phyloP scores from a whole-genome alignment of 163 green algal genomes.

The Chlorella variabilis region DNA sequence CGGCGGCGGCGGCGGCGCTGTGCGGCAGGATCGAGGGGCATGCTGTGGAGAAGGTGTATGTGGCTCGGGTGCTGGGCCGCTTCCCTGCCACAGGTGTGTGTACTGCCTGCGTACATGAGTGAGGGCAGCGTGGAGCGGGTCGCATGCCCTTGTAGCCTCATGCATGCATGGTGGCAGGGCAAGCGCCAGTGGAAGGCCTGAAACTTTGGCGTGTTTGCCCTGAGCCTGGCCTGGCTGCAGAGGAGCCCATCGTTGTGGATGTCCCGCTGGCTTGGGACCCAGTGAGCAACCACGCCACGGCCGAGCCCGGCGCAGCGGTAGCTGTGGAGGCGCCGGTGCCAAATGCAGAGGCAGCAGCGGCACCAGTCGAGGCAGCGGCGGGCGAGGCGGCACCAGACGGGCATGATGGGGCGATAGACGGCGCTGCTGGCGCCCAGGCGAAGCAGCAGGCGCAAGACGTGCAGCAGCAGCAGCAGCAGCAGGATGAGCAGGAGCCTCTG shows the following conservation, averaged over 20 bases:
- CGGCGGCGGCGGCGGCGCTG: constrained; percentile 68
- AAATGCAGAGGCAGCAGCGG: neutral
- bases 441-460: neutral
- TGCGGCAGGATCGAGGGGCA: constrained; percentile 64
- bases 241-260: constrained; percentile 43
- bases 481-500: neutral
- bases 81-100: constrained; percentile 56
- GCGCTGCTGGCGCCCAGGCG: neutral
- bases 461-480: neutral
- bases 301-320: constrained; percentile 28
- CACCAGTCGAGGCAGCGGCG: neutral
- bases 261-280: constrained; percentile 67
- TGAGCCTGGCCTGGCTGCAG: neutral
- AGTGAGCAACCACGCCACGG: constrained; percentile 55
- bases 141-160: neutral
- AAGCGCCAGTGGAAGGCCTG: no score
- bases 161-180: no score
- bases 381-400: neutral
- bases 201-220: no score
- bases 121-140: no score
- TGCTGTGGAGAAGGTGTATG: constrained; percentile 84
- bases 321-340: neutral
- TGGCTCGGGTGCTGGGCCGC: constrained; percentile 80
- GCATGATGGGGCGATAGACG: no score
- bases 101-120: no score